Base-by-base conservation (phyloP, 441 rosid species). In the Hura crepitans region DNA sequence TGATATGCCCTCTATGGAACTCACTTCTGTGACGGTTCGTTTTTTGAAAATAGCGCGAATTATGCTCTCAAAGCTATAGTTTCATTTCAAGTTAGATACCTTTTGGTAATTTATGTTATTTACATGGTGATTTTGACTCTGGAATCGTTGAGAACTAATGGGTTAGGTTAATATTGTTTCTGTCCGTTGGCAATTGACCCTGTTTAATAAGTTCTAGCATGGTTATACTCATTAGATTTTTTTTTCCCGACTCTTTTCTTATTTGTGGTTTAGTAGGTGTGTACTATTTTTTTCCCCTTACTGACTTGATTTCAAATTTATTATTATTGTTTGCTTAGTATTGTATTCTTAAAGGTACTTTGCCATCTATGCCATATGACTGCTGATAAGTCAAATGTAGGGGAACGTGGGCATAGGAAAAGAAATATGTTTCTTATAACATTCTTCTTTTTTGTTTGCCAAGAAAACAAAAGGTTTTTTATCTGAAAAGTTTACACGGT, bases 11-110 rank as follows among this genome's bases (percentile, higher is more conserved):
- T 46, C 83, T 63, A 70, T 84, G 55, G 78, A 75, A 42, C 67
- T 83, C 66, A 15, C 82, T 64, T 70, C 92, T 5, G 78, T 70
- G 65, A 74, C 87, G 93, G 93, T 85, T 46, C 15, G 18, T 4
- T 25, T 42, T 37, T 42, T 42, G 14, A 42, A 42, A 0, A 8
- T 42, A 42, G 46, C 46, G 5, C 42, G 8, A 1, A 37, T 37
- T n/a, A n/a, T n/a, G n/a, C n/a, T n/a, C n/a, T 35, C 39, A 35
- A 35, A 35, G 7, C 39, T 35, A 35, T n/a, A n/a, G n/a, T n/a
- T n/a, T n/a, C n/a, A n/a, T n/a, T n/a, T n/a, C n/a, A n/a, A n/a
- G n/a, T n/a, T n/a, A n/a, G n/a, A n/a, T n/a, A n/a, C n/a, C n/a
- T n/a, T n/a, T n/a, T n/a, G n/a, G n/a, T n/a, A n/a, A n/a, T n/a